Evolutionary conservation across 2,329 filamentous ascomycete genomes (phyloP).

Genomic region (Diaporthe citri): DNA sequence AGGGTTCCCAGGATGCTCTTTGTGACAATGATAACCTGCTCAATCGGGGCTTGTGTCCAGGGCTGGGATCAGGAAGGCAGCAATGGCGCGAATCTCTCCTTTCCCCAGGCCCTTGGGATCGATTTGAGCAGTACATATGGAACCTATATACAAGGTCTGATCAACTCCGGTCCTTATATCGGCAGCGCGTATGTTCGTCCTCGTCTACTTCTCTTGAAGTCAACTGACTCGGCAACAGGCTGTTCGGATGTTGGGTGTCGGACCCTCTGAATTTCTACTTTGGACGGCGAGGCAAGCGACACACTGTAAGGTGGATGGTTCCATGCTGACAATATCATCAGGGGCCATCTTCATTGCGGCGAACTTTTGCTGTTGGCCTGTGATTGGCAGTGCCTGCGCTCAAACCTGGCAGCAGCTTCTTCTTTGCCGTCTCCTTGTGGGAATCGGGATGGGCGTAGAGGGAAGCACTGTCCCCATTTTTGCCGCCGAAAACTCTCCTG

Average conservation of each 20-base stretch:
- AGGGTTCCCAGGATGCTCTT: conserved; percentile 72
- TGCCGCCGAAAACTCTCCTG: conserved; percentile 65
- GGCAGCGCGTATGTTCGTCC: conserved; percentile 49
- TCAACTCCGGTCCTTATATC: conserved; percentile 63
- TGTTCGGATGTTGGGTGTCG: conserved; percentile 65
- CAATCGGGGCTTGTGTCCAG: conserved; percentile 67
- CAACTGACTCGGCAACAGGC: conserved; percentile 53
- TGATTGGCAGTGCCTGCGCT: conserved; percentile 73
- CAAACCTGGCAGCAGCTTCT: conserved; percentile 77
- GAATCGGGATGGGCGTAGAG: conserved; percentile 78
- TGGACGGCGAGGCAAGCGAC: conserved; percentile 54
- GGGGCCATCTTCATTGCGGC: conserved; percentile 45
- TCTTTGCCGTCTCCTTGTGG: conserved; percentile 75
- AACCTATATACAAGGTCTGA: conserved; percentile 68
- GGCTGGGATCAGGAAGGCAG: conserved; percentile 60
- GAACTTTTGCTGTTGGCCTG: conserved; percentile 69
- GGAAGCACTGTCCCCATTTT: conserved; percentile 70
- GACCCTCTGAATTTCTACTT: conserved; percentile 59
- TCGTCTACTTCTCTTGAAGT: neutral
- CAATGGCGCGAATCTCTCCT: conserved; percentile 63
- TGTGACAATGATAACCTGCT: conserved; percentile 67
- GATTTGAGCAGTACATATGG: conserved; percentile 55
- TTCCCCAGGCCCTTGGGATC: conserved; percentile 59
- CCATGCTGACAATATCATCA: neutral
- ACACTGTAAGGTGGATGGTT: neutral